These are phyloP conservation scores for Begonia peltatifolia DNA, from an alignment of 306 rosid genomes.

Conservation along the genomic window DNA sequence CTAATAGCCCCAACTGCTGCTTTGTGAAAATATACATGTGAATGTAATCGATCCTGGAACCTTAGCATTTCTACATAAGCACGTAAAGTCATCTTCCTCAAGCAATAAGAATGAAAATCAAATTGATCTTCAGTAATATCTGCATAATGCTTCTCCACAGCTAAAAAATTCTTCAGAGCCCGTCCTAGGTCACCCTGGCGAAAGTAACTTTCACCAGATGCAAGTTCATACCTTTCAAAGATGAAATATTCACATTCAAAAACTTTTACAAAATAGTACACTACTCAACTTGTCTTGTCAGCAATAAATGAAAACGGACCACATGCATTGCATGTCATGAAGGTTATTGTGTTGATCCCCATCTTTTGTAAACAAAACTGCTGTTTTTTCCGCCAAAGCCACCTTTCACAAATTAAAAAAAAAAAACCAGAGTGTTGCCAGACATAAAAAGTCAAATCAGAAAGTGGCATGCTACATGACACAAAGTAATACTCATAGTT, in stretches of 20 bases:
- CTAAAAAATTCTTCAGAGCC: constrained; percentile 78
- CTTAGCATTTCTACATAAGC: constrained; percentile 92
- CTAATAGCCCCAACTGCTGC: constrained; percentile 97
- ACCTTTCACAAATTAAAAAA: constrained; percentile 27
- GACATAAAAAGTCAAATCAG: too few species aligned
- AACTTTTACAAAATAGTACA: too few species aligned
- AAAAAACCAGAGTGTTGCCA: too few species aligned
- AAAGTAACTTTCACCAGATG: constrained; percentile 91
- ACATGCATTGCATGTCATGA: constrained; percentile 99
- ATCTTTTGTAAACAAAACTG: constrained; percentile 93
- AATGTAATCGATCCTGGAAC: constrained; percentile 93
- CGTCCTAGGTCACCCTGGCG: constrained; percentile 90
- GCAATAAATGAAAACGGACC: constrained; percentile 33
- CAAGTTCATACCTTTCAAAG: constrained; percentile 78
- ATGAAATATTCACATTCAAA: constrained; percentile 1
- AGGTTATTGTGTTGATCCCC: constrained; percentile 98
- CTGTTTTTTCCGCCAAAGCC: constrained; percentile 91
- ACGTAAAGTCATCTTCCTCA: constrained; percentile 94
- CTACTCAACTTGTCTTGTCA: too few species aligned
- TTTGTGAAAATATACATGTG: constrained; percentile 83
- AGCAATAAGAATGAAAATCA: constrained; percentile 97
- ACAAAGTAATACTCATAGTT: too few species aligned
- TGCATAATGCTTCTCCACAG: constrained; percentile 94
- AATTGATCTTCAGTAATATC: constrained; percentile 98
- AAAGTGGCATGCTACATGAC: too few species aligned